These are phyloP conservation scores for Nyssa sinensis DNA, from an alignment of 148 eudicot species.

Conservation along the genomic window DNA sequence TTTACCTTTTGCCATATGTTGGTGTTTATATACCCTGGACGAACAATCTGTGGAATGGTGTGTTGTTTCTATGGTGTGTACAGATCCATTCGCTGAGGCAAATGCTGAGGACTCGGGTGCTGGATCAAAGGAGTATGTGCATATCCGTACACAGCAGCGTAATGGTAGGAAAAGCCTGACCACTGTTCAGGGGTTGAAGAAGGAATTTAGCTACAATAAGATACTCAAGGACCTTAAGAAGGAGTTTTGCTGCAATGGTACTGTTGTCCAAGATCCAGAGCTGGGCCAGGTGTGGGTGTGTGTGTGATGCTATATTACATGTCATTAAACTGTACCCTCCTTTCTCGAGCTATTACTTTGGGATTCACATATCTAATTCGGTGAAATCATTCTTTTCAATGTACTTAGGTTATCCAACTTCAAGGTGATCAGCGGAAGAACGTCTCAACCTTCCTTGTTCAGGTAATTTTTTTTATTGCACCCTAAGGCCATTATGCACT, in stretches of 20 bases:
- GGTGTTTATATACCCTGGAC: background rate
- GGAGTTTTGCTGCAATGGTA: conserved; percentile 3
- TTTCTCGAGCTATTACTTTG: background rate
- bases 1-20: background rate
- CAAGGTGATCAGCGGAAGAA: conserved; percentile 1
- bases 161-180: background rate
- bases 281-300: conserved; percentile 1
- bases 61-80: background rate
- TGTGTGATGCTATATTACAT: background rate
- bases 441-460: background rate
- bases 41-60: background rate
- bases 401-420: background rate
- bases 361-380: background rate
- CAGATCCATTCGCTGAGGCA: background rate
- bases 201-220: conserved; percentile 1
- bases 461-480: background rate
- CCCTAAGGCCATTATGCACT: too few relatives aligned
- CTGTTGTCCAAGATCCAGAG: conserved; percentile 2
- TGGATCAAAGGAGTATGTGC: background rate
- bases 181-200: background rate
- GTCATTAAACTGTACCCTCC: background rate
- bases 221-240: conserved; percentile 4
- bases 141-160: background rate
- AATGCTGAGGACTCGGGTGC: background rate
- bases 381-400: background rate